Percentiles rank a stretch among this genome's conserved stretches.
Evolutionary conservation across 2,329 filamentous ascomycete genomes (phyloP).

Genomic region (Venturia pyrina): DNA sequence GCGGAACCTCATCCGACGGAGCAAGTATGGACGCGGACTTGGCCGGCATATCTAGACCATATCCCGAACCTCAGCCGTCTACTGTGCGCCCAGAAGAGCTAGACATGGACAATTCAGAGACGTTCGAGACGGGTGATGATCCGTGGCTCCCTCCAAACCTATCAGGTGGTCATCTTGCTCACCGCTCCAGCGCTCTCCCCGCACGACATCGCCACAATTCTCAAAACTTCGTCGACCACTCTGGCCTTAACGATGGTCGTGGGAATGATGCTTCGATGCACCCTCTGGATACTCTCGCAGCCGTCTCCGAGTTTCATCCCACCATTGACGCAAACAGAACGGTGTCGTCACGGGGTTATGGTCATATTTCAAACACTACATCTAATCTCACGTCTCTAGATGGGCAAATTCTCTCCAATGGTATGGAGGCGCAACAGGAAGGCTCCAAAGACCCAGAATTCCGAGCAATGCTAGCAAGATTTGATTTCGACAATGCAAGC

Average conservation of each 20-base stretch:
- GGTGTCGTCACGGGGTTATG: background rate
- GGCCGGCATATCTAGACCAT: background rate
- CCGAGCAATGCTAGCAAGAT: background rate
- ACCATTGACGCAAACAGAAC: background rate
- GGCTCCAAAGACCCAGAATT: background rate
- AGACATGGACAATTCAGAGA: background rate
- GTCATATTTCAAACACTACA: background rate
- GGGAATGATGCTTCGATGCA: background rate
- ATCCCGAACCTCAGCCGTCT: background rate
- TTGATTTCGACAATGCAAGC: background rate
- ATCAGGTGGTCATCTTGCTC: background rate
- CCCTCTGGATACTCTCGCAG: background rate
- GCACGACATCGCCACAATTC: background rate
- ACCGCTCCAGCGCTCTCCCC: background rate
- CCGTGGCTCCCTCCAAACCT: background rate
- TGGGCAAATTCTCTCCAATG: background rate
- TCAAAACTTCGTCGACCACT: background rate
- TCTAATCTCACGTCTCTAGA: background rate
- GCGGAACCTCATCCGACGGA: constrained; percentile 2
- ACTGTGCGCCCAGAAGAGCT: background rate
- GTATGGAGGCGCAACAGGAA: background rate
- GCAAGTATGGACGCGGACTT: background rate
- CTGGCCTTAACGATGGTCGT: background rate
- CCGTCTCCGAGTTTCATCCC: background rate
- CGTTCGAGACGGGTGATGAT: background rate